Percentiles rank a stretch among this genome's conserved stretches.
Conservation (phyloP, 768 basidiomycete species). For the Udeniomyces megalosporus region DNA sequence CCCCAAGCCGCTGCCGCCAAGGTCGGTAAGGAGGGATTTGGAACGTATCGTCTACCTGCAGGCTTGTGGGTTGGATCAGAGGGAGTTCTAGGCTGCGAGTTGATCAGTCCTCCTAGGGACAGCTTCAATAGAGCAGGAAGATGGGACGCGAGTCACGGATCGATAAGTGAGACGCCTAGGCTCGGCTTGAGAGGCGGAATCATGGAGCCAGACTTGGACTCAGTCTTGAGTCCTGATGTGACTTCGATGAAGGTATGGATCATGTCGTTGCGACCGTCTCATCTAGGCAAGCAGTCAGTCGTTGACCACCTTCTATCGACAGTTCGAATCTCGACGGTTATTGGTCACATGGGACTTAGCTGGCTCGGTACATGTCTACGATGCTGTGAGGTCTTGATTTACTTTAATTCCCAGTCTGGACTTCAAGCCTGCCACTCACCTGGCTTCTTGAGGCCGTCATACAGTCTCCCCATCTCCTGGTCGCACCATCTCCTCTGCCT, state of each 20-base stretch:
- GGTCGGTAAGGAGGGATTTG: slow-evolving; percentile 2
- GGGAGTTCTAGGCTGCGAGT: slow-evolving; percentile 25
- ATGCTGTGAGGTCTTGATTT: neutral
- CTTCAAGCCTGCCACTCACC: neutral
- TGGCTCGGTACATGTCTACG: slow-evolving; percentile 34
- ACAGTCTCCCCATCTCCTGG: neutral
- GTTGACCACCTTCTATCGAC: neutral
- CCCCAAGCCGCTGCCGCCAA: slow-evolving; percentile 15
- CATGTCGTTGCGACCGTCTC: neutral
- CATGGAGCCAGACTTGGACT: too few relatives aligned
- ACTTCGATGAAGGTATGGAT: neutral
- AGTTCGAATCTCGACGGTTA: slow-evolving; percentile 42
- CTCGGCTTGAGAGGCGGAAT: slow-evolving; percentile 25
- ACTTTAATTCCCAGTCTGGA: too few relatives aligned
- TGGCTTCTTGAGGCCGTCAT: neutral
- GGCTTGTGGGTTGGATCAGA: slow-evolving; percentile 25
- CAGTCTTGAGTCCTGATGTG: too few relatives aligned
- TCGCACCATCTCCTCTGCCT: slow-evolving; percentile 6
- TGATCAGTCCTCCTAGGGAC: slow-evolving; percentile 30
- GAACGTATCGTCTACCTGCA: slow-evolving; percentile 24
- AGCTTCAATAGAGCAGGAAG: slow-evolving; percentile 33
- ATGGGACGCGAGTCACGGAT: slow-evolving; percentile 39
- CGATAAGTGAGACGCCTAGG: slow-evolving; percentile 31
- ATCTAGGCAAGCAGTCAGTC: neutral
- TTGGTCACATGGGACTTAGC: slow-evolving; percentile 49